These are phyloP conservation scores for Xylaria palmicola DNA, from an alignment of 495 filamentous ascomycete genomes.

Conservation along the genomic window DNA sequence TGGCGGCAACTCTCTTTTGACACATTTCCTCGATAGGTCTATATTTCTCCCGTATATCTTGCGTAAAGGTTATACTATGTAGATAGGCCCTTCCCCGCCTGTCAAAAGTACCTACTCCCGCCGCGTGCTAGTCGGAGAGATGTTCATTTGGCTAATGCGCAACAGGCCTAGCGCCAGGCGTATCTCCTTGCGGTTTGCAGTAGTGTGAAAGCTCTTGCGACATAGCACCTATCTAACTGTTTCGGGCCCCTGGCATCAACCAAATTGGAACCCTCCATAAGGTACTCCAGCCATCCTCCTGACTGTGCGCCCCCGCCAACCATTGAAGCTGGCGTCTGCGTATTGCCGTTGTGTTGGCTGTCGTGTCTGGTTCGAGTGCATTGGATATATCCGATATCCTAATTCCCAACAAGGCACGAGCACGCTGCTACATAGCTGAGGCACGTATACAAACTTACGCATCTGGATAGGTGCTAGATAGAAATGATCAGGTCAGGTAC, in stretches of 20 bases:
- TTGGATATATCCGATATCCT: too few species aligned
- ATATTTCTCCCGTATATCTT: too few species aligned
- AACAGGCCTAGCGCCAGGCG: slow-evolving; percentile 5
- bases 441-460: too few species aligned
- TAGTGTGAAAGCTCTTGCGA: background rate
- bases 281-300: background rate
- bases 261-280: background rate
- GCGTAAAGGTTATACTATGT: too few species aligned
- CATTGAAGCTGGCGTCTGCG: background rate
- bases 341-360: background rate
- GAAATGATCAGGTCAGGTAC: too few species aligned
- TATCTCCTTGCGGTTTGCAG: slow-evolving; percentile 10
- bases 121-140: too few species aligned
- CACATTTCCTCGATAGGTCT: background rate
- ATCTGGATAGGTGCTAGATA: too few species aligned
- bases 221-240: slow-evolving; percentile 11
- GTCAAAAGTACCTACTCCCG: too few species aligned
- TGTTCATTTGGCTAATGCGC: slow-evolving; percentile 14
- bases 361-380: slow-evolving; percentile 6
- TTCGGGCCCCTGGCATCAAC: slow-evolving; percentile 11
- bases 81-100: background rate
- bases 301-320: background rate
- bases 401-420: too few species aligned
- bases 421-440: too few species aligned
- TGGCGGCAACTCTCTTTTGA: background rate